Evolutionary conservation across 1,139 yeast species (phyloP).

Genomic region (Nakaseomyces sp.): DNA sequence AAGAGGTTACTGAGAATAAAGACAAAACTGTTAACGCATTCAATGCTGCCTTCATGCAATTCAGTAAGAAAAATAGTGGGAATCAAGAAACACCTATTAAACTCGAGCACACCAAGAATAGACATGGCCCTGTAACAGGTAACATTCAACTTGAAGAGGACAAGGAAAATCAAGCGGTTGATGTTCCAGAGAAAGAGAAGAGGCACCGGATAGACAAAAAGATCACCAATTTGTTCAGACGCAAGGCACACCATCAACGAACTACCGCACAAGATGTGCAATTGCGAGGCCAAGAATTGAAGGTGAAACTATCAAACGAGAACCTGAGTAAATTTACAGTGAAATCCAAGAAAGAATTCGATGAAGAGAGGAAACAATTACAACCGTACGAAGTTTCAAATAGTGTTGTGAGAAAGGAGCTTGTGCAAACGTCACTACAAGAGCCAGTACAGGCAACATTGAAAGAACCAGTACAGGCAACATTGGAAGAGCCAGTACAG

Average conservation of each 20-base stretch:
- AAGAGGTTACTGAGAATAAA: slow-evolving; percentile 6
- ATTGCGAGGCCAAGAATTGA: background rate
- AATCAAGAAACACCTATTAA: background rate
- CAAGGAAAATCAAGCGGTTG: background rate
- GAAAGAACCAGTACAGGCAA: too few species aligned
- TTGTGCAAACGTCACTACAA: too few species aligned
- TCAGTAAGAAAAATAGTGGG: background rate
- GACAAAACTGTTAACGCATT: slow-evolving; percentile 1
- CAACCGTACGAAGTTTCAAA: background rate
- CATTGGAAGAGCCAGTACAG: too few species aligned
- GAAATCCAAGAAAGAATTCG: background rate
- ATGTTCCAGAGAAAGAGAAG: slow-evolving; percentile 3
- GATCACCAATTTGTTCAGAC: slow-evolving; percentile 6
- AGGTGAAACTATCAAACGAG: background rate
- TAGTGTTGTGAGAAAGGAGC: too few species aligned
- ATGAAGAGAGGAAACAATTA: background rate
- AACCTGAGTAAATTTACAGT: background rate
- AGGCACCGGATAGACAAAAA: slow-evolving; percentile 6
- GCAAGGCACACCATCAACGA: slow-evolving; percentile 7
- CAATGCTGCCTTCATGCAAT: background rate
- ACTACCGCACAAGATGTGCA: slow-evolving; percentile 2
- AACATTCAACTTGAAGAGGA: background rate
- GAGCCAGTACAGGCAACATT: too few species aligned
- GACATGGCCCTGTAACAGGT: background rate
- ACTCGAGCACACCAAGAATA: background rate